These are phyloP conservation scores for Helicosporidium sp. DNA, from an alignment of 139 green algal genomes.

Conservation along the genomic window DNA sequence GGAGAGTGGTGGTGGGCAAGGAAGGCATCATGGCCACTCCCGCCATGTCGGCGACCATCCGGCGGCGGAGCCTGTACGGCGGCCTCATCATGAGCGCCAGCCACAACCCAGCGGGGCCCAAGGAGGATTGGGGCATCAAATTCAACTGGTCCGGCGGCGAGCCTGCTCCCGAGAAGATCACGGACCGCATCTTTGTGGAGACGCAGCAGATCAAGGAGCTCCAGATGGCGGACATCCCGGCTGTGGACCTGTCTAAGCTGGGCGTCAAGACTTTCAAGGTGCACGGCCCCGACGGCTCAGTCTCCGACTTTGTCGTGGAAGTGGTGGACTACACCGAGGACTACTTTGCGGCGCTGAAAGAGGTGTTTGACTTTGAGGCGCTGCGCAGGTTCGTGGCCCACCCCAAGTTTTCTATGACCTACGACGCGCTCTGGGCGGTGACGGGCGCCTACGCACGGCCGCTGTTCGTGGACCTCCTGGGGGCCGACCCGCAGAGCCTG, in stretches of 20 bases:
- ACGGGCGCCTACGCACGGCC: conserved; percentile 84
- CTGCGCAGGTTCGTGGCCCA: conserved; percentile 64
- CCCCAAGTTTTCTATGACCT: conserved; percentile 75
- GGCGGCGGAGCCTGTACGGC: conserved; percentile 64
- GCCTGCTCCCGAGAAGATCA: conserved; percentile 93
- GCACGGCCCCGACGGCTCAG: too few relatives aligned
- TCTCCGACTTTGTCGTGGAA: conserved; percentile 88
- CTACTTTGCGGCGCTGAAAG: conserved; percentile 66
- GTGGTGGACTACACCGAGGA: conserved; percentile 79
- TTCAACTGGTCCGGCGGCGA: conserved; percentile 94
- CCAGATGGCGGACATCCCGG: conserved; percentile 75
- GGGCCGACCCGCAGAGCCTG: conserved; percentile 21
- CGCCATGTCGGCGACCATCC: conserved; percentile 90
- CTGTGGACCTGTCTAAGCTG: conserved; percentile 74
- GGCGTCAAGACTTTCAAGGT: conserved; percentile 53
- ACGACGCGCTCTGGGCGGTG: conserved; percentile 92
- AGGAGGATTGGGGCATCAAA: conserved; percentile 99
- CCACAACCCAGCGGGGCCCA: conserved; percentile 91
- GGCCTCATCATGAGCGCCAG: conserved; percentile 94
- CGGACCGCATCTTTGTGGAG: conserved; percentile 85
- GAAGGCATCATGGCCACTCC: conserved; percentile 91
- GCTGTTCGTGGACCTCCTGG: conserved; percentile 76
- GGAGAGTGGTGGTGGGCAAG: conserved; percentile 73
- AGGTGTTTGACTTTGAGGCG: conserved; percentile 89
- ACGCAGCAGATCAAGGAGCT: conserved; percentile 65